Conservation (phyloP, 495 filamentous ascomycete species). For the Lophium mytilinum region DNA sequence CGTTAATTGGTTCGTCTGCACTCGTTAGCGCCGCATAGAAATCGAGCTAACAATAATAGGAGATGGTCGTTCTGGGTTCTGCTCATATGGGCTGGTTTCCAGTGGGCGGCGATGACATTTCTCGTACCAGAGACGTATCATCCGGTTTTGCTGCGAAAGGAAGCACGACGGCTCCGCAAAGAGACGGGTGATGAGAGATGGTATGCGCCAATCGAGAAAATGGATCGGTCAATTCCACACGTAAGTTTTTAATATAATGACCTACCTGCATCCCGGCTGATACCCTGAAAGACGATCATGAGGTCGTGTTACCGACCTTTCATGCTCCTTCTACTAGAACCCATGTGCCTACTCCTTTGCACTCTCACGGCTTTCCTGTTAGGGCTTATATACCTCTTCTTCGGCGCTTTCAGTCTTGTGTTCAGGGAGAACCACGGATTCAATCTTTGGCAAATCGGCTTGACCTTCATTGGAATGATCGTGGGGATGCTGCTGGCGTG, state of each 20-base stretch:
- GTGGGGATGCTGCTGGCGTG: constrained; percentile 67
- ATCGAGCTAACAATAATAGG: not conserved
- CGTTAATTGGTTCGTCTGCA: constrained; percentile 41
- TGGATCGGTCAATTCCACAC: constrained; percentile 53
- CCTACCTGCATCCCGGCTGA: not conserved
- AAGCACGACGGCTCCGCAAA: constrained; percentile 62
- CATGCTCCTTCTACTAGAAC: constrained; percentile 72
- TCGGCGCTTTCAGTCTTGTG: constrained; percentile 80
- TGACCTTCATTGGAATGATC: constrained; percentile 72
- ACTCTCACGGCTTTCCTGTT: constrained; percentile 75
- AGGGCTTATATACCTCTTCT: constrained; percentile 87
- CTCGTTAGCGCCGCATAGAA: too few relatives aligned
- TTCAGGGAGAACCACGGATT: constrained; percentile 71
- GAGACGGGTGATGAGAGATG: constrained; percentile 69
- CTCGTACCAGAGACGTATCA: constrained; percentile 89
- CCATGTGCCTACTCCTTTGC: constrained; percentile 77
- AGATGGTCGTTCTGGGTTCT: constrained; percentile 86
- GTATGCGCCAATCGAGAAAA: constrained; percentile 71
- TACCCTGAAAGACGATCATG: constrained; percentile 48
- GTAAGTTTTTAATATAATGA: not conserved
- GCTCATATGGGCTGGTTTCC: constrained; percentile 66
- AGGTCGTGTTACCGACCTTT: constrained; percentile 67
- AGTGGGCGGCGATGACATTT: constrained; percentile 55
- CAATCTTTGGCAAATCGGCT: constrained; percentile 68
- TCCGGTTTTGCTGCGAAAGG: constrained; percentile 61